Evolutionary conservation across 1,284 basidiomycete genomes (phyloP).

Genomic region (Tylopilus sp.): DNA sequence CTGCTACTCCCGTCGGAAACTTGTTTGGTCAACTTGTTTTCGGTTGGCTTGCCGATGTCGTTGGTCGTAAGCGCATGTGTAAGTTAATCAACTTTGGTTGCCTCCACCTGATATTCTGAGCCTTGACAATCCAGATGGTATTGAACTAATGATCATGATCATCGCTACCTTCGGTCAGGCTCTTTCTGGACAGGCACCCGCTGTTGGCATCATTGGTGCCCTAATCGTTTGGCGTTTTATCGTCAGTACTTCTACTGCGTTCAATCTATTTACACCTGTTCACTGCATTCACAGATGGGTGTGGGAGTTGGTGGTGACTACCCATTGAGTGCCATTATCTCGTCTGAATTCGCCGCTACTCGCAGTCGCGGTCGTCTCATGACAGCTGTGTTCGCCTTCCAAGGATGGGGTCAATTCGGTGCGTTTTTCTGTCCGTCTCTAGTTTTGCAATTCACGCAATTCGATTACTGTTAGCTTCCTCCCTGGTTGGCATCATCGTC

Average conservation of each 20-base stretch:
- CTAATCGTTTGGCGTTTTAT: conserved; percentile 69
- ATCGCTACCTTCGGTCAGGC: conserved; percentile 61
- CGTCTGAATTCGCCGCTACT: conserved; percentile 73
- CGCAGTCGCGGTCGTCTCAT: conserved; percentile 67
- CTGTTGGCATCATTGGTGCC: conserved; percentile 67
- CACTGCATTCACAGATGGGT: conserved; percentile 52
- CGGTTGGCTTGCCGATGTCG: conserved; percentile 65
- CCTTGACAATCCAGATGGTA: conserved; percentile 56
- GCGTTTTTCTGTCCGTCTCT: conserved; percentile 39
- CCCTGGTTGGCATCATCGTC: conserved; percentile 67
- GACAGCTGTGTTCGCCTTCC: conserved; percentile 66
- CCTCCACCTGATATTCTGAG: neutral
- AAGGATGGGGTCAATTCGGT: conserved; percentile 67
- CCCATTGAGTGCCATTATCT: conserved; percentile 61
- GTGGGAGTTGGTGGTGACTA: conserved; percentile 71
- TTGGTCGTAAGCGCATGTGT: conserved; percentile 62
- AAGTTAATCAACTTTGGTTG: neutral
- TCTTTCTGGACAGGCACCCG: conserved; percentile 61
- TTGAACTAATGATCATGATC: conserved; percentile 69
- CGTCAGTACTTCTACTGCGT: conserved; percentile 39
- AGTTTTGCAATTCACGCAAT: conserved; percentile 12
- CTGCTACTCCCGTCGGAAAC: conserved; percentile 75
- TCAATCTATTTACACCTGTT: conserved; percentile 6
- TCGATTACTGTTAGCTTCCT: conserved; percentile 48
- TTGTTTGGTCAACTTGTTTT: conserved; percentile 70